Percentiles rank a stretch among this genome's conserved stretches.
phyloP scores from a whole-genome alignment of 2,329 filamentous ascomycete species.

The Pyrenochaeta sp. region DNA sequence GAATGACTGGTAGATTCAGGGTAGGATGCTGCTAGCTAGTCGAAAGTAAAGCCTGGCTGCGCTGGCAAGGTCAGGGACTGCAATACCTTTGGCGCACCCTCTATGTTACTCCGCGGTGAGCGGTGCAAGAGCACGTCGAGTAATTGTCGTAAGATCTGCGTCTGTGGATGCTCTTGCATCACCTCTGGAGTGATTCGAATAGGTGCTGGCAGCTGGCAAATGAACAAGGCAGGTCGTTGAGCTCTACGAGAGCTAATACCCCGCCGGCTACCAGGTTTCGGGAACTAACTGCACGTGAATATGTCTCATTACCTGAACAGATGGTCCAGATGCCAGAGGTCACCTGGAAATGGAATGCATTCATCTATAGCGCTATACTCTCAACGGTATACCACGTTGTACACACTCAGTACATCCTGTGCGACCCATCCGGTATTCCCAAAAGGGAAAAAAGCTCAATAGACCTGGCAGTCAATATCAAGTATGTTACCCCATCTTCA shows the following conservation, averaged over 20 bases:
- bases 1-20: slow-evolving; percentile 17
- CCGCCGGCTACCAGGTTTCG: slow-evolving; percentile 16
- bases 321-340: background rate
- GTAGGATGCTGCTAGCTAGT: slow-evolving; percentile 12
- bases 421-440: background rate
- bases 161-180: slow-evolving; percentile 34
- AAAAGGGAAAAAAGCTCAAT: background rate
- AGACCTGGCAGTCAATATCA: slow-evolving; percentile 15
- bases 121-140: slow-evolving; percentile 38
- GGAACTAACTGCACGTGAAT: slow-evolving; percentile 14
- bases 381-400: background rate
- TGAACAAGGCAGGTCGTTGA: slow-evolving; percentile 6
- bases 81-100: slow-evolving; percentile 13
- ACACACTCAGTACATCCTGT: background rate
- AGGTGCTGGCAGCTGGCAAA: background rate
- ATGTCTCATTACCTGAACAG: slow-evolving; percentile 16
- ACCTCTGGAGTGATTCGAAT: slow-evolving; percentile 27
- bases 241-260: slow-evolving; percentile 21
- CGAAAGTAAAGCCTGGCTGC: slow-evolving; percentile 12
- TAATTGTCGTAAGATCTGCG: slow-evolving; percentile 19
- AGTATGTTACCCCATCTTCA: slow-evolving; percentile 69
- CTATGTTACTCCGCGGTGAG: slow-evolving; percentile 23
- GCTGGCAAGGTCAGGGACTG: slow-evolving; percentile 10
- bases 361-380: slow-evolving; percentile 6
- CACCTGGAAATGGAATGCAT: slow-evolving; percentile 1